phyloP scores from a whole-genome alignment of 805 yeast genomes.

The Cyberlindnera xylosilytica region DNA sequence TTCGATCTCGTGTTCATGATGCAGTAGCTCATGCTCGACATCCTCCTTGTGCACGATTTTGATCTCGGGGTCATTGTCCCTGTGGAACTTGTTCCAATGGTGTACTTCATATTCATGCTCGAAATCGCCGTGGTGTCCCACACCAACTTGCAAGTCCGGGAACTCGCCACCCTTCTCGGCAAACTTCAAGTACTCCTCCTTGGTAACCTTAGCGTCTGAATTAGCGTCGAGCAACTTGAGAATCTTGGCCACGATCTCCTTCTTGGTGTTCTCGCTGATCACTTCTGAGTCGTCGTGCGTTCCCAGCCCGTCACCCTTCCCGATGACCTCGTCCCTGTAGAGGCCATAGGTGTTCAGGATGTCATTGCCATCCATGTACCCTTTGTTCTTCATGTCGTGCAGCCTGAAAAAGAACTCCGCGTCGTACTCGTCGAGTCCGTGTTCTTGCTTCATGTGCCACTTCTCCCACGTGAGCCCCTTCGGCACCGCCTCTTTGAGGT shows the following conservation, averaged over 20 bases:
- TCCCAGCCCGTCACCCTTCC: conserved; percentile 91
- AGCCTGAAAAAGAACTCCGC: conserved; percentile 72
- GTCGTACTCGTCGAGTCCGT: conserved; percentile 70
- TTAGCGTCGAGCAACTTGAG: conserved; percentile 62
- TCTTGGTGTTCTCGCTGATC: conserved; percentile 51
- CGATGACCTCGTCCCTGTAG: conserved; percentile 66
- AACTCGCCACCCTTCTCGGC: conserved; percentile 61
- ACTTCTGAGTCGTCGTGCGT: conserved; percentile 62
- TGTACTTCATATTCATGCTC: conserved; percentile 92
- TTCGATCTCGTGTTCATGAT: conserved; percentile 62
- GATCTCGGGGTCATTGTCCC: conserved; percentile 79
- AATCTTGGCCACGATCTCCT: conserved; percentile 51
- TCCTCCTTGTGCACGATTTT: conserved; percentile 81
- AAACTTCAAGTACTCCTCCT: conserved; percentile 69
- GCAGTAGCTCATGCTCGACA: conserved; percentile 50
- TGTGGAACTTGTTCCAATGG: conserved; percentile 85
- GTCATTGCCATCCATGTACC: conserved; percentile 54
- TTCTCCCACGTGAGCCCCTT: conserved; percentile 65
- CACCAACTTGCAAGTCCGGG: conserved; percentile 92
- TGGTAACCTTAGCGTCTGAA: conserved; percentile 58
- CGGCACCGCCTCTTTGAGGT: conserved; percentile 40
- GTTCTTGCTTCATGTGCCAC: conserved; percentile 92
- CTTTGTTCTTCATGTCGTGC: conserved; percentile 69
- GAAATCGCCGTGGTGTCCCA: conserved; percentile 92
- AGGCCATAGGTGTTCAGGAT: conserved; percentile 82